Percentiles rank a stretch among this genome's conserved stretches.
Conservation (phyloP, 1,284 basidiomycete genomes). For the Phylloporus sp. region DNA sequence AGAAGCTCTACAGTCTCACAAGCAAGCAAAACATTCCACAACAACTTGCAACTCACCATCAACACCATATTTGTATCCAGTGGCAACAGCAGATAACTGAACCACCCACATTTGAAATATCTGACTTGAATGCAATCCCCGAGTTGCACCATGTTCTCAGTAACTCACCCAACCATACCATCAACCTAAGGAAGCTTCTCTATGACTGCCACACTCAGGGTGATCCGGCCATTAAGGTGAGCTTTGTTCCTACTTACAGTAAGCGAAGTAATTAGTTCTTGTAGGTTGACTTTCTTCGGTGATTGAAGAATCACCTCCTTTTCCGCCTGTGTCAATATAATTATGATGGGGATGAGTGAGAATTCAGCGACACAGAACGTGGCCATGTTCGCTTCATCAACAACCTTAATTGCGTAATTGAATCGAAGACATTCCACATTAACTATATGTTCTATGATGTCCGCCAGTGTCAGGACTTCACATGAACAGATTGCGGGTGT, state of each 20-base stretch:
- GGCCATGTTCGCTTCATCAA: neutral
- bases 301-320: neutral
- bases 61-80: neutral
- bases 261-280: no score
- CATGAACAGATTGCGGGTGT: neutral
- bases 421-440: neutral
- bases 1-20: slow-evolving; percentile 14
- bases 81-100: neutral
- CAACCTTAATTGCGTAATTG: neutral
- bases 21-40: slow-evolving; percentile 11
- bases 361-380: neutral
- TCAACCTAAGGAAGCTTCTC: no score
- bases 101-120: neutral
- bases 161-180: no score
- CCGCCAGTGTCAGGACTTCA: neutral
- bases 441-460: neutral
- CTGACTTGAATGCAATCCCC: neutral
- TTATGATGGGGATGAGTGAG: neutral
- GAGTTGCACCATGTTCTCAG: no score
- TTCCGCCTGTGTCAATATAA: neutral
- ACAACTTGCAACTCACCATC: slow-evolving; percentile 18
- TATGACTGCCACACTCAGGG: no score
- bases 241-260: no score
- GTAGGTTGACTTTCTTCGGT: no score
- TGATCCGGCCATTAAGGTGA: no score